These are phyloP conservation scores for Corylus heterophylla DNA, from an alignment of 306 rosid species.

Conservation along the genomic window DNA sequence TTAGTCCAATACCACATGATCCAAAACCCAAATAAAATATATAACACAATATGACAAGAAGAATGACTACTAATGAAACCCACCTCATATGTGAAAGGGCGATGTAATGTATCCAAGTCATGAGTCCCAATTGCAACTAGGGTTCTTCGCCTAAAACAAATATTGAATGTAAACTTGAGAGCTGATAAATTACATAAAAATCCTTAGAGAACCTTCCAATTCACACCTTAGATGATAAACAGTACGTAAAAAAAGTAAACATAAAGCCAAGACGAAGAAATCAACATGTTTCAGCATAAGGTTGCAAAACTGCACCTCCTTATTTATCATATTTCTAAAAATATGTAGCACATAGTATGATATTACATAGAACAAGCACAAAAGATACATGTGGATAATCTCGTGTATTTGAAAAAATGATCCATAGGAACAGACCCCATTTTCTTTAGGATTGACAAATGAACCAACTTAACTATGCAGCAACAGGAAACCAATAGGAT, in stretches of 20 bases:
- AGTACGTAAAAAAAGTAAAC: neutral
- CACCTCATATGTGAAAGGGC: constrained; percentile 96
- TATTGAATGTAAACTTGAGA: constrained; percentile 9
- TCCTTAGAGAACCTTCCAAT: neutral
- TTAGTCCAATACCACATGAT: neutral
- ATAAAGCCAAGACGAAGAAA: neutral
- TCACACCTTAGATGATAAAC: neutral
- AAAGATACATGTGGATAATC: neutral
- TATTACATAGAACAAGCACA: neutral
- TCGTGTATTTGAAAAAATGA: no score
- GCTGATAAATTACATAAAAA: constrained; percentile 9
- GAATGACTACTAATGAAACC: constrained; percentile 16
- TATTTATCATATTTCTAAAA: no score
- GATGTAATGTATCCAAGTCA: constrained; percentile 78
- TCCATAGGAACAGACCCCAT: no score
- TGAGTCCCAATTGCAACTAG: constrained; percentile 98
- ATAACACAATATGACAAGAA: constrained; percentile 13
- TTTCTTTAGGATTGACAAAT: no score
- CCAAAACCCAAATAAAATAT: constrained; percentile 10
- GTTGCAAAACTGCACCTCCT: neutral
- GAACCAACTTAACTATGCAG: no score
- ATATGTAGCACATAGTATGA: no score
- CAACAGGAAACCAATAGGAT: no score
- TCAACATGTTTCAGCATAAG: neutral
- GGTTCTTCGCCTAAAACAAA: constrained; percentile 70